Conservation (phyloP, 177 flowering plant genomes). For the Vitis hybrid region DNA sequence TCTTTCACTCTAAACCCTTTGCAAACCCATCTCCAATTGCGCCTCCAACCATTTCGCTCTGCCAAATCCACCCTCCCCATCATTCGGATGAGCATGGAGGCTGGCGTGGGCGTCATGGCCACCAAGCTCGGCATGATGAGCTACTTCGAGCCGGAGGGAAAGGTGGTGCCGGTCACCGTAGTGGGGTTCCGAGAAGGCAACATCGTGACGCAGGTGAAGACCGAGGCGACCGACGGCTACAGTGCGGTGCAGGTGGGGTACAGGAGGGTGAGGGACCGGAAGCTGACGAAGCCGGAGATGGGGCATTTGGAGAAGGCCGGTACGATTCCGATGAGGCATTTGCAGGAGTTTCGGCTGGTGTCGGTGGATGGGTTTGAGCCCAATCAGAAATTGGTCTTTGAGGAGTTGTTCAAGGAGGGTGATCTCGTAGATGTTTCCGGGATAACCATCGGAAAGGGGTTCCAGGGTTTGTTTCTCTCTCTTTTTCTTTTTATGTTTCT, state of each 20-base stretch:
- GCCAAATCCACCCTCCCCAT: too few relatives aligned
- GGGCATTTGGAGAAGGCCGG: slow-evolving; percentile 87
- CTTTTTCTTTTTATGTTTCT: not conserved
- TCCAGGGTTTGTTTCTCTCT: slow-evolving; percentile 60
- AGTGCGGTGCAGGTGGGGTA: slow-evolving; percentile 92
- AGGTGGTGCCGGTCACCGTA: slow-evolving; percentile 88
- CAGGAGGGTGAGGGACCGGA: slow-evolving; percentile 76
- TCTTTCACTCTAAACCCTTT: too few relatives aligned
- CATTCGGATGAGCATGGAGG: slow-evolving; percentile 58
- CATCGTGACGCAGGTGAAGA: slow-evolving; percentile 90
- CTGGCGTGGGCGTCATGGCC: slow-evolving; percentile 93
- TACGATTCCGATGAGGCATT: slow-evolving; percentile 78
- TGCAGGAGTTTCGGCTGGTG: slow-evolving; percentile 87
- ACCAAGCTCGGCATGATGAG: slow-evolving; percentile 98
- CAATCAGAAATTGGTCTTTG: slow-evolving; percentile 57
- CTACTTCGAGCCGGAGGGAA: slow-evolving; percentile 69
- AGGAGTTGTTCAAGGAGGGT: slow-evolving; percentile 83
- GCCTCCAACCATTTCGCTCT: too few relatives aligned
- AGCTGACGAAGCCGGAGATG: slow-evolving; percentile 84
- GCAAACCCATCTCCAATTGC: too few relatives aligned
- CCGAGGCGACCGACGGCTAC: slow-evolving; percentile 84
- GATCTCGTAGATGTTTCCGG: slow-evolving; percentile 95
- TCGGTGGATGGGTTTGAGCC: slow-evolving; percentile 69
- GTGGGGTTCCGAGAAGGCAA: slow-evolving; percentile 94
- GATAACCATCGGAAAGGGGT: slow-evolving; percentile 93